A percentile compares a stretch with the other conserved stretches of the same genome.
These are phyloP conservation scores for Xylaria sp. DNA, from an alignment of 2,329 filamentous ascomycete species.

Conservation along the genomic window DNA sequence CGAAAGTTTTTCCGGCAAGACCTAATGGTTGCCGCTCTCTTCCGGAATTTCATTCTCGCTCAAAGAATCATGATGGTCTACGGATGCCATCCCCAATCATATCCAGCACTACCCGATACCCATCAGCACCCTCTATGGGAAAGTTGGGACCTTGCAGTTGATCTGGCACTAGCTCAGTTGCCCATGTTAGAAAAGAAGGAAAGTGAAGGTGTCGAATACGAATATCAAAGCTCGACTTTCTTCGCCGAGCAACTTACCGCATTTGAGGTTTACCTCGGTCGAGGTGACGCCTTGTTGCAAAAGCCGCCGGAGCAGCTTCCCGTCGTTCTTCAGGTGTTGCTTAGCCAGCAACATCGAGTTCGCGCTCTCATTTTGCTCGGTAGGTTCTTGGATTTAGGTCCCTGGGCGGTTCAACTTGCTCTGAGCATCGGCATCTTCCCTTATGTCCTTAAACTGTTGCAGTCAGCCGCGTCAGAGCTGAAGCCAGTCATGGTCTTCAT, in stretches of 20 bases:
- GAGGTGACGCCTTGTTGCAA: conserved; percentile 81
- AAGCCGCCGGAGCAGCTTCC: conserved; percentile 94
- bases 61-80: conserved; percentile 97
- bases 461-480: conserved; percentile 92
- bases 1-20: conserved; percentile 98
- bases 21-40: conserved; percentile 97
- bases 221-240: conserved; percentile 94
- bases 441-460: conserved; percentile 95
- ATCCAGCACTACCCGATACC: conserved; percentile 90
- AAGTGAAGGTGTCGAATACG: conserved; percentile 78
- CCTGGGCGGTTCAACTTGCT: conserved; percentile 98
- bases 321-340: conserved; percentile 92
- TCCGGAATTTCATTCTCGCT: conserved; percentile 93
- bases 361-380: conserved; percentile 90
- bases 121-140: conserved; percentile 96
- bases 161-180: conserved; percentile 91
- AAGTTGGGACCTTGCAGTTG: conserved; percentile 96
- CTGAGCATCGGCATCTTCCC: conserved; percentile 98
- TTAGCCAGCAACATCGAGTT: conserved; percentile 94
- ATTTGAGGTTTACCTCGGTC: conserved; percentile 92
- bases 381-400: conserved; percentile 92
- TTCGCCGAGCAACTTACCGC: conserved; percentile 97
- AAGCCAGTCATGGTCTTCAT: conserved; percentile 99
- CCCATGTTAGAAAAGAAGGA: conserved; percentile 85
- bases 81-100: conserved; percentile 93